These are phyloP conservation scores for Trichophyton verrucosum DNA, from an alignment of 2,329 filamentous ascomycete species.

Conservation along the genomic window DNA sequence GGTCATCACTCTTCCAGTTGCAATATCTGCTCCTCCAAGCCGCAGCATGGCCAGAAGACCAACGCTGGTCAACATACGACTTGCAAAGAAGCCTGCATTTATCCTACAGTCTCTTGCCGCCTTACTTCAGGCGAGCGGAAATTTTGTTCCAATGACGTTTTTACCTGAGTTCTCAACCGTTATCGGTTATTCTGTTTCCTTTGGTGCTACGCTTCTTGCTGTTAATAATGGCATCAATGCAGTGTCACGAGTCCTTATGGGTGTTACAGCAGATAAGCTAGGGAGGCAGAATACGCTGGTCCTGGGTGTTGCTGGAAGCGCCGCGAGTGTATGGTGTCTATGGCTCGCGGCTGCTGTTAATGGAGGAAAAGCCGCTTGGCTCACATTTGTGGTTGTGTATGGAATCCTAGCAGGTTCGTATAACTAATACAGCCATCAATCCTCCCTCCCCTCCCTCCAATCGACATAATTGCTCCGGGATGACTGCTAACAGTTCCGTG, in stretches of 20 bases:
- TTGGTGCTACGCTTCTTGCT: conserved; percentile 29
- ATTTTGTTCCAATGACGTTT: conserved; percentile 30
- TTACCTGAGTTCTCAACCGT: conserved; percentile 29
- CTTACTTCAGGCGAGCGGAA: conserved; percentile 28
- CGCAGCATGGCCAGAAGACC: conserved; percentile 6
- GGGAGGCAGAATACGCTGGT: conserved; percentile 31
- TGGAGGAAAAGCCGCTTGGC: conserved; percentile 7
- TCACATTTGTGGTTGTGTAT: conserved; percentile 11
- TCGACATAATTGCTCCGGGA: background rate
- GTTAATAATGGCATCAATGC: conserved; percentile 32
- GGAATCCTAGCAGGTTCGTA: conserved; percentile 11
- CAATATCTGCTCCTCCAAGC: conserved; percentile 9
- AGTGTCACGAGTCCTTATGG: conserved; percentile 28
- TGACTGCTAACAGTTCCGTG: background rate
- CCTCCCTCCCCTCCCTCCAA: background rate
- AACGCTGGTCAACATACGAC: conserved; percentile 21
- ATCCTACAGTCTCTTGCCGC: conserved; percentile 26
- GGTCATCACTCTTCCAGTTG: conserved; percentile 6
- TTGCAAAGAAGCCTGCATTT: conserved; percentile 26
- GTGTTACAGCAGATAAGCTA: conserved; percentile 27
- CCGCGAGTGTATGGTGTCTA: conserved; percentile 19
- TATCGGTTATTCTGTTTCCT: conserved; percentile 25
- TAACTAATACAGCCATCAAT: too few species aligned
- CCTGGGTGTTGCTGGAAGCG: conserved; percentile 21
- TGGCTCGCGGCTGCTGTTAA: conserved; percentile 15